phyloP scores from a whole-genome alignment of 129 eudicot species.

The Tagetes erecta region DNA sequence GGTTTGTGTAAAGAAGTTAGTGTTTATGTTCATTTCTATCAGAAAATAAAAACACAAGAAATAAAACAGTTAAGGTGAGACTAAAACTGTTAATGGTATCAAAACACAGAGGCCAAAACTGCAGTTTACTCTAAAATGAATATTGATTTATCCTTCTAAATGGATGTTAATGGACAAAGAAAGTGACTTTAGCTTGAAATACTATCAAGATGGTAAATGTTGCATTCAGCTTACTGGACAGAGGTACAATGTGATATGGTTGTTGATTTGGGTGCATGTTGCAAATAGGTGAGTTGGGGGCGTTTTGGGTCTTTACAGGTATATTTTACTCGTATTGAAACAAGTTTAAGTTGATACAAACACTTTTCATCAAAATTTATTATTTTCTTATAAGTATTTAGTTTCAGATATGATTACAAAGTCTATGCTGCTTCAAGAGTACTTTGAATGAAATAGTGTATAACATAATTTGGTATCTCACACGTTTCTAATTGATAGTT shows the following conservation, averaged over 20 bases:
- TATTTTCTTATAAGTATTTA: neutral
- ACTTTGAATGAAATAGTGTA: neutral
- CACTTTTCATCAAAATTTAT: neutral
- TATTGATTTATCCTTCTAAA: neutral
- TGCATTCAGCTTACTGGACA: neutral
- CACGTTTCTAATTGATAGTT: no score
- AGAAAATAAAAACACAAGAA: no score
- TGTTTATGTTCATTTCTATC: no score
- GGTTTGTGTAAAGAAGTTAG: no score
- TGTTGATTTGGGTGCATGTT: slow-evolving; percentile 4
- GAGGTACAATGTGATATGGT: neutral
- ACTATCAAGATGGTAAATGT: neutral
- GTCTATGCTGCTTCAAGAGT: neutral
- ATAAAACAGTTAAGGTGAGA: no score
- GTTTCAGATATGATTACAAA: neutral
- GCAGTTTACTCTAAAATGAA: no score
- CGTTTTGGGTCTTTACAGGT: neutral
- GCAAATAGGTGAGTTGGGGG: neutral
- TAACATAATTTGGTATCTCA: no score
- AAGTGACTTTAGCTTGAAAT: slow-evolving; percentile 14
- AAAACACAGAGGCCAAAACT: no score
- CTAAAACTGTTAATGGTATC: no score
- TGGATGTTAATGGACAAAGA: slow-evolving; percentile 3
- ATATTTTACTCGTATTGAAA: neutral
- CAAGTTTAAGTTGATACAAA: neutral